Evolutionary conservation across 2,329 filamentous ascomycete species (phyloP), one percentile per base, ranked within the genome.

Genomic region (Pyricularia sp.): DNA sequence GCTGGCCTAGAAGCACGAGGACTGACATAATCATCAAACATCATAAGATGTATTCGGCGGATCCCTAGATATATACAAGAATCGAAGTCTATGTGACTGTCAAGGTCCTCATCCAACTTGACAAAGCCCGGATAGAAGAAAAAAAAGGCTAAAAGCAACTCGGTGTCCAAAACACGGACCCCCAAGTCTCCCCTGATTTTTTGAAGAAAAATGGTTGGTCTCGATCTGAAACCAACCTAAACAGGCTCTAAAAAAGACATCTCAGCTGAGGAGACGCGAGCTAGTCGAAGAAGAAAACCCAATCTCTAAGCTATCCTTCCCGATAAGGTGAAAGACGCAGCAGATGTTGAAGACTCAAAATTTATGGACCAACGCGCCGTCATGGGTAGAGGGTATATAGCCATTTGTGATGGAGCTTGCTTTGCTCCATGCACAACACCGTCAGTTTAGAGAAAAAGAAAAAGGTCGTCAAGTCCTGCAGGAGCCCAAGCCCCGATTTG

Each of bases 1-100:
- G 33, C 9, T 17, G 33, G 17, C 42, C 20, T n/a, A 2, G 20
- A 26, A 61, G n/a, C 23, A 61, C 6, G 10, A 25, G 25, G 28
- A 26, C 11, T 12, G 12, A 6, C 6, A 11, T 61, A n/a, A 28
- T 61, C 58, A 61, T 61, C 58, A 55, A n/a, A 10, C 42, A 42
- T 42, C 26, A n/a, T 20, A 31, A 61, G 26, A 59, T 55, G 25
- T 64, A 63, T 14, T 68, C 63, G n/a, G 59, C 9, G 31, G 61
- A 20, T 14, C 68, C 68, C 64, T 65, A 66, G 64, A 30, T 69
- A 69, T 69, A 59, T 69, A 69, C 68, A 69, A 25, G 68, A 69
- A 69, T 2, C 30, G 33, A 30, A 69, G 63, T 69, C 68, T 69
- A 69, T 69, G 9, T 28, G 64, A 31, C 28, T 58, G 33, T 28